A percentile compares a stretch with the other conserved stretches of the same genome.
These are phyloP conservation scores for Camelina laxa DNA, from an alignment of 345 rosid genomes.

Conservation along the genomic window DNA sequence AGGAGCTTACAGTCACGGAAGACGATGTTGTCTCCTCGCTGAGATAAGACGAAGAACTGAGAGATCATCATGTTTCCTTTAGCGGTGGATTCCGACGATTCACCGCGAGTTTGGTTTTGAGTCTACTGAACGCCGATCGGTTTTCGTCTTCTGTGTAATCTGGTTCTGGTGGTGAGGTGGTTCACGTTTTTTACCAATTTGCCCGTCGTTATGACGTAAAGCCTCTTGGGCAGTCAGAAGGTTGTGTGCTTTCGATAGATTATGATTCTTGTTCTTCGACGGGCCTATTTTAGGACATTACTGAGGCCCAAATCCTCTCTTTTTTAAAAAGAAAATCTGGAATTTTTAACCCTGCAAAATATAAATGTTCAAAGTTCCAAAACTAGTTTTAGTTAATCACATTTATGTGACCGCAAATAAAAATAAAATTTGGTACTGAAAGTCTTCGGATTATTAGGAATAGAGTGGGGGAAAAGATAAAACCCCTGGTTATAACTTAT, in stretches of 20 bases:
- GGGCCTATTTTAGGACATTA: conserved; percentile 12
- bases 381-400: no score
- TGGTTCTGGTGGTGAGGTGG: conserved; percentile 26
- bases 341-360: no score
- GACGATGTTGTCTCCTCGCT: conserved; percentile 97
- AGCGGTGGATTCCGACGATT: not conserved
- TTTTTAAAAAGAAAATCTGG: not conserved
- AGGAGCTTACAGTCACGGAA: conserved; percentile 84
- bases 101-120: conserved; percentile 15
- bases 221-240: conserved; percentile 13
- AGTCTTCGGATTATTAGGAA: no score
- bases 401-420: no score
- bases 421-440: no score
- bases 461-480: no score
- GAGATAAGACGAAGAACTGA: conserved; percentile 95
- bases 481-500: no score
- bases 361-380: no score
- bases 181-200: conserved; percentile 27
- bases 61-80: conserved; percentile 68
- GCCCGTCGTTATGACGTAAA: conserved; percentile 24
- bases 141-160: not conserved
- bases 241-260: conserved; percentile 6
- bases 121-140: conserved; percentile 38
- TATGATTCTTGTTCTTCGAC: not conserved
- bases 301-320: conserved; percentile 18